Evolutionary conservation across 148 eudicot species (phyloP).

Genomic region (Vaccinium vitisidaea): DNA sequence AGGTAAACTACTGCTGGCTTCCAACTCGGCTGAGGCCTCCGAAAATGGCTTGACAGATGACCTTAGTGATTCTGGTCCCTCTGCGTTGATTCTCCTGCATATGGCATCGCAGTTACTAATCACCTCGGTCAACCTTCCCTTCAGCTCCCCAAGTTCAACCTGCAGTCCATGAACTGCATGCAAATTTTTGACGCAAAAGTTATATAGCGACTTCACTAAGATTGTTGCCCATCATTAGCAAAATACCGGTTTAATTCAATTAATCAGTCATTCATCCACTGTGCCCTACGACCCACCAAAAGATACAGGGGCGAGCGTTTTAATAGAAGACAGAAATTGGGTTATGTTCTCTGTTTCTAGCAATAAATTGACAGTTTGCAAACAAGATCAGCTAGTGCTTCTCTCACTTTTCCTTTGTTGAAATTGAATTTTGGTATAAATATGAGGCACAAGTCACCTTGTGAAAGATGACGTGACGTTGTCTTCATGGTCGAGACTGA

Average conservation of each 20-base stretch:
- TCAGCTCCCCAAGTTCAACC: slow-evolving; percentile 92
- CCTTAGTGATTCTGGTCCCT: slow-evolving; percentile 76
- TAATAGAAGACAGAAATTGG: neutral
- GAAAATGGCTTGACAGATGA: slow-evolving; percentile 70
- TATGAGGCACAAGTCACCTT: slow-evolving; percentile 45
- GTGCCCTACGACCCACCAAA: slow-evolving; percentile 1
- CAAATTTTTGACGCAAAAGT: neutral
- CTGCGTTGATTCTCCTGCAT: slow-evolving; percentile 63
- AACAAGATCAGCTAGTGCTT: neutral
- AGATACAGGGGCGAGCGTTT: neutral
- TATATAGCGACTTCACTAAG: neutral
- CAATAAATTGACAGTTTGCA: neutral
- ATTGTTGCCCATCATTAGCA: neutral
- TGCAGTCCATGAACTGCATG: slow-evolving; percentile 69
- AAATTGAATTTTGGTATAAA: neutral
- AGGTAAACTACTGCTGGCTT: slow-evolving; percentile 25
- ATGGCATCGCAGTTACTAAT: slow-evolving; percentile 83
- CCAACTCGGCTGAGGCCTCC: slow-evolving; percentile 32
- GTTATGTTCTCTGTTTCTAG: neutral
- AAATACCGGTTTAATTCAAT: neutral
- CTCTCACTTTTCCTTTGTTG: neutral
- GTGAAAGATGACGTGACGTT: slow-evolving; percentile 74
- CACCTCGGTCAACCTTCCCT: slow-evolving; percentile 89
- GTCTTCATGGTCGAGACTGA: slow-evolving; percentile 87
- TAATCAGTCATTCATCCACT: neutral